These are phyloP conservation scores for Wickerhamomyces pijperi DNA, from an alignment of 805 yeast species.

Conservation along the genomic window DNA sequence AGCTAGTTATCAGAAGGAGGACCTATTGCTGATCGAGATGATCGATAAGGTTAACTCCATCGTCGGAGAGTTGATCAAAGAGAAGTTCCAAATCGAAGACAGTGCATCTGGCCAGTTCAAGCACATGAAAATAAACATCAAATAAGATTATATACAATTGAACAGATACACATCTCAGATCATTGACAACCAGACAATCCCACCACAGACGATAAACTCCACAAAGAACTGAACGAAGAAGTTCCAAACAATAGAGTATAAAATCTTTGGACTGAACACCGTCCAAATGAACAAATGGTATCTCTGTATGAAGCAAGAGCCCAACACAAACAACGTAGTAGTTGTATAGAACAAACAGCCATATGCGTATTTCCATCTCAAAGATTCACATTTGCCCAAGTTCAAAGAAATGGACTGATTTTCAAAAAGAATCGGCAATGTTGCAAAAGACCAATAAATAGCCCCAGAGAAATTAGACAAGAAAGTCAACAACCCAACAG, in stretches of 20 bases:
- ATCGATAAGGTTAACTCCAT: constrained; percentile 27
- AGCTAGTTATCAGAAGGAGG: constrained; percentile 34
- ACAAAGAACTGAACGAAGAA: constrained; percentile 32
- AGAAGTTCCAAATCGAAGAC: constrained; percentile 1
- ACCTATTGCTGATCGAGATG: constrained; percentile 42
- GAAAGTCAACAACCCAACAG: constrained; percentile 73
- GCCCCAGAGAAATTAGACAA: constrained; percentile 81
- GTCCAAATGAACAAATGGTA: constrained; percentile 95
- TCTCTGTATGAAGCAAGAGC: constrained; percentile 63
- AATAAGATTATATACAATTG: too few species aligned
- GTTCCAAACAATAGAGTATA: constrained; percentile 74
- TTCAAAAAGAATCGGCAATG: constrained; percentile 29
- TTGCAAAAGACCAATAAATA: constrained; percentile 62
- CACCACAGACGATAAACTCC: constrained; percentile 2
- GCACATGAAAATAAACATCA: background rate
- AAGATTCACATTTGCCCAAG: constrained; percentile 21
- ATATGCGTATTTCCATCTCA: constrained; percentile 19
- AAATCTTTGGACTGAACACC: constrained; percentile 86
- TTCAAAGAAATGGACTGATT: constrained; percentile 9
- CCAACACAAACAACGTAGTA: constrained; percentile 45
- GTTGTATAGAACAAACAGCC: constrained; percentile 40
- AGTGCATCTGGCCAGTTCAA: background rate
- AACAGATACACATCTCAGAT: too few species aligned
- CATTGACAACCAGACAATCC: too few species aligned
- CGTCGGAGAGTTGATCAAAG: constrained; percentile 16